phyloP scores from a whole-genome alignment of 2,329 filamentous ascomycete genomes.

The Trichoderma hamatum region DNA sequence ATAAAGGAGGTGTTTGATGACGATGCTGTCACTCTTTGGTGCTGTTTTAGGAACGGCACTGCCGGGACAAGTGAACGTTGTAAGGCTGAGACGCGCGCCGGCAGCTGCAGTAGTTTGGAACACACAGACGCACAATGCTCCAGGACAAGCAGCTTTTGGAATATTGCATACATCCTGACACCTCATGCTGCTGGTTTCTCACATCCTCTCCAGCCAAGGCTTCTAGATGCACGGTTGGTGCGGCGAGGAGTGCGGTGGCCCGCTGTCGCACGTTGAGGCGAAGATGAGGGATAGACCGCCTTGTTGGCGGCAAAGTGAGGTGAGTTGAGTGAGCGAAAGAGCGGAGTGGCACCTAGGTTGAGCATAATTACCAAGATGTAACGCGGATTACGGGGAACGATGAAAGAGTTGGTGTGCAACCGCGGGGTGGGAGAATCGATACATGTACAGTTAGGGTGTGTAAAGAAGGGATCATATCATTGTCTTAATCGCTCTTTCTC shows the following conservation, averaged over 20 bases:
- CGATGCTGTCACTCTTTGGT: slow-evolving; percentile 24
- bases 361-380: neutral
- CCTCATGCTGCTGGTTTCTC: neutral
- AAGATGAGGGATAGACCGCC: neutral
- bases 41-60: slow-evolving; percentile 23
- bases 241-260: neutral
- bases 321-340: neutral
- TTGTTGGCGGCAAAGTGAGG: neutral
- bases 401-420: slow-evolving; percentile 5
- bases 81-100: slow-evolving; percentile 28
- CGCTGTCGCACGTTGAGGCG: slow-evolving; percentile 8
- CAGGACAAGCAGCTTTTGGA: too few relatives aligned
- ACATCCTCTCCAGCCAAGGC: neutral
- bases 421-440: neutral
- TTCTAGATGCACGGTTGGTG: slow-evolving; percentile 13
- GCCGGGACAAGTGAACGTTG: slow-evolving; percentile 11
- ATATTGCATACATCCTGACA: neutral
- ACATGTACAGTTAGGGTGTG: slow-evolving; percentile 10
- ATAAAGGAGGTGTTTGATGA: slow-evolving; percentile 21
- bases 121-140: slow-evolving; percentile 18
- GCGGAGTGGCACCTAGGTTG: slow-evolving; percentile 19
- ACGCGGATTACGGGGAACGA: neutral
- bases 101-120: slow-evolving; percentile 22
- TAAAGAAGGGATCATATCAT: too few relatives aligned
- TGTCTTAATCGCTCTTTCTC: too few relatives aligned